phyloP scores from a whole-genome alignment of 2,329 filamentous ascomycete species.

The Arachnopeziza araneosa region DNA sequence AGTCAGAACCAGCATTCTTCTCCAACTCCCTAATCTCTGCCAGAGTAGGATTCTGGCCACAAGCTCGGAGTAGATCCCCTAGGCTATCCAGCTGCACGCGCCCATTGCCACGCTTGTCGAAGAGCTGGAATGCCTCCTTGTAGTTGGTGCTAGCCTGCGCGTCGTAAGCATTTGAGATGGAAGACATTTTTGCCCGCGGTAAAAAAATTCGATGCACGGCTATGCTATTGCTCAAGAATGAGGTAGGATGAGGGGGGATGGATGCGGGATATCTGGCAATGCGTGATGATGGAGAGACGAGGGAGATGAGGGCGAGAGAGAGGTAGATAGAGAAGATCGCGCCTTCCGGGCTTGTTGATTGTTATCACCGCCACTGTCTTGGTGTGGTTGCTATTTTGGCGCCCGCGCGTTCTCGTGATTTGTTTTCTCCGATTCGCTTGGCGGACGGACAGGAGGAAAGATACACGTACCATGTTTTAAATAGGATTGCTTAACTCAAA shows the following conservation, averaged over 20 bases:
- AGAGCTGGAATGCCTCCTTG: constrained; percentile 99
- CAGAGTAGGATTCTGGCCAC: constrained; percentile 95
- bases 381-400: constrained; percentile 1
- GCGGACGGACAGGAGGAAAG: background rate
- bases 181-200: constrained; percentile 15
- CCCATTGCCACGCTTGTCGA: constrained; percentile 98
- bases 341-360: background rate
- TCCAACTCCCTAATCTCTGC: constrained; percentile 90
- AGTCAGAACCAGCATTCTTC: constrained; percentile 83
- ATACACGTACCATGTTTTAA: background rate
- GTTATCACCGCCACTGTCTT: background rate
- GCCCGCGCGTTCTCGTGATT: background rate
- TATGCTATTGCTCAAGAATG: background rate
- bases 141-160: constrained; percentile 85
- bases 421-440: background rate
- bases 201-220: background rate
- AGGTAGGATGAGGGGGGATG: background rate
- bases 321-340: background rate
- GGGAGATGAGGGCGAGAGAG: background rate
- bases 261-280: constrained; percentile 29
- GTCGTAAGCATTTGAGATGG: constrained; percentile 26
- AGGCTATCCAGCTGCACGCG: constrained; percentile 82
- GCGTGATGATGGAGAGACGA: constrained; percentile 37
- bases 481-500: background rate
- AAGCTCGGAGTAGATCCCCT: constrained; percentile 87